Base-by-base conservation (phyloP, 371 early-diverging fungal genomes). In the Mortierella sp. region DNA sequence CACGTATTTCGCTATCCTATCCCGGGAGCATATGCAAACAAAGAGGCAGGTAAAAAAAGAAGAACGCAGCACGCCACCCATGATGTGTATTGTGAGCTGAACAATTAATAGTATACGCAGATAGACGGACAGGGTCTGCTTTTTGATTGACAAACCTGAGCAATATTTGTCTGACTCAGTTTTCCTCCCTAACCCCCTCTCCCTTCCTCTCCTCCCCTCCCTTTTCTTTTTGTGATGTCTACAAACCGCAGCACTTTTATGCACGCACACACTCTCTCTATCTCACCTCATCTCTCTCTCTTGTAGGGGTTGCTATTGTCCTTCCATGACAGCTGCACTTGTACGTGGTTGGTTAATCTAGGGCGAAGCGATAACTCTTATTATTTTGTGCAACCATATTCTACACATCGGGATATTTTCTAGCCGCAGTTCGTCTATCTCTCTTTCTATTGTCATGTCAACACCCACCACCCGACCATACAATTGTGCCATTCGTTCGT, bases 311-410 rank as follows among this genome's bases (percentile, higher is more conserved):
- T 47, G 47, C 47, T 47, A 37, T 37, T 37, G 2, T 45, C n/a
- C 45, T 45, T 17, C 0, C 1, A 47, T 4, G 15, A 4, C 15
- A 17, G 3, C n/a, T 45, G 15, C 45, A 28, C 6, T 28, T 28
- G 53, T 53, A 28, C 15, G 7, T 53, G 40, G n/a, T n/a, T 13
- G 6, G 40, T 9, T 9, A n/a, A n/a, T 13, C 8, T 9, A 53
- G 53, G 53, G 53, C 53, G 53, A 53, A 53, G 53, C 28, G 23
- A 53, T 7, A 13, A 26, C 43, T 55, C 56, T 42, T 53, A 19
- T 19, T 19, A 57, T 34, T 57, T 35, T 53, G 35, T 64, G 64
- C 61, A 35, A 60, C 60, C 61, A 60, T 28, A 53, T 53, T 23
- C n/a, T 49, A 8, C 49, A 49, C 22, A 49, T 23, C 13, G 23